Evolutionary conservation across 805 yeast species (phyloP).

Genomic region (Trichomonascus vanleenenianus): DNA sequence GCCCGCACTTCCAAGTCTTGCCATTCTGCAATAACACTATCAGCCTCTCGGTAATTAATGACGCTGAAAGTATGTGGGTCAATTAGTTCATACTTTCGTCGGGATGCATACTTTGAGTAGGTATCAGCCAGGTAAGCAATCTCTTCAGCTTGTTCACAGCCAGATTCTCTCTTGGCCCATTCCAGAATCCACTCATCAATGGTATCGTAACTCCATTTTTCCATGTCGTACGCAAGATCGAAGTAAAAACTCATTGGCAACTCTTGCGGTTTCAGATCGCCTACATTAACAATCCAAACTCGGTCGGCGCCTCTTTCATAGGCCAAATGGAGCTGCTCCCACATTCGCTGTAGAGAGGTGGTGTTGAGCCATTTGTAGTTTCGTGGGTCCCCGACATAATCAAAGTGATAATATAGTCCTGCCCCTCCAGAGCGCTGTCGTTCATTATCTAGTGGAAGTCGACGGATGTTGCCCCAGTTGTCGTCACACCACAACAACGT

Average conservation of each 20-base stretch:
- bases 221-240: slow-evolving; percentile 15
- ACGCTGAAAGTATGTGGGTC: slow-evolving; percentile 9
- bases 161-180: slow-evolving; percentile 14
- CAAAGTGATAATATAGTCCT: slow-evolving; percentile 27
- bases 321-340: slow-evolving; percentile 26
- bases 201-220: slow-evolving; percentile 6
- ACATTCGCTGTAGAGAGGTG: slow-evolving; percentile 20
- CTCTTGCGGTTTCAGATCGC: slow-evolving; percentile 26
- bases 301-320: slow-evolving; percentile 18
- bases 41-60: slow-evolving; percentile 14
- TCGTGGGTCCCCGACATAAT: slow-evolving; percentile 27
- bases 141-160: slow-evolving; percentile 5
- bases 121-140: slow-evolving; percentile 8
- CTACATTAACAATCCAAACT: slow-evolving; percentile 26
- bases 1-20: slow-evolving; percentile 7
- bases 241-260: slow-evolving; percentile 22
- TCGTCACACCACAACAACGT: slow-evolving; percentile 27
- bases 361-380: slow-evolving; percentile 27
- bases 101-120: slow-evolving; percentile 9
- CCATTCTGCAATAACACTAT: slow-evolving; percentile 8
- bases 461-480: slow-evolving; percentile 26
- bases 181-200: slow-evolving; percentile 7
- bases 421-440: slow-evolving; percentile 24
- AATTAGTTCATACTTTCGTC: slow-evolving; percentile 14
- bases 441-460: slow-evolving; percentile 23